Percentiles rank a stretch among this genome's conserved stretches.
Evolutionary conservation across 2,329 filamentous ascomycete genomes (phyloP).

Genomic region (Chaetothyriales sp.): DNA sequence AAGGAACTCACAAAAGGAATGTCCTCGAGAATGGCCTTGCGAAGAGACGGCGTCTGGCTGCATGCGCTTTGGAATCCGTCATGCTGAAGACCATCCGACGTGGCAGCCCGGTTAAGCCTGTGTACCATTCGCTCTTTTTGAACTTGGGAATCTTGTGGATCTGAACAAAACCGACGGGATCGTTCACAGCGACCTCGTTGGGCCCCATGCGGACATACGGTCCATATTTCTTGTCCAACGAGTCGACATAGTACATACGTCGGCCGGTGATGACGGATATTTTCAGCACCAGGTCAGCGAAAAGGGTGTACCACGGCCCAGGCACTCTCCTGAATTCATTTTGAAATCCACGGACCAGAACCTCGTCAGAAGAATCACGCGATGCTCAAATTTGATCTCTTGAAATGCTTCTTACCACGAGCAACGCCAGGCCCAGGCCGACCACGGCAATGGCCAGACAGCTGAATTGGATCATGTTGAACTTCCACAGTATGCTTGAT

Average conservation of each 20-base stretch:
- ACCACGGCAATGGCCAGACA: too few relatives aligned
- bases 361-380: too few relatives aligned
- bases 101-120: slow-evolving; percentile 3
- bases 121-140: slow-evolving; percentile 24
- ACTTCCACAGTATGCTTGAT: too few relatives aligned
- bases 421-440: too few relatives aligned
- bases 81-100: slow-evolving; percentile 31
- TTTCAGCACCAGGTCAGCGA: slow-evolving; percentile 3
- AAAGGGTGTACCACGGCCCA: neutral
- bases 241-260: slow-evolving; percentile 13
- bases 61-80: slow-evolving; percentile 27
- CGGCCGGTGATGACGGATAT: slow-evolving; percentile 1
- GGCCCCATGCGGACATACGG: slow-evolving; percentile 9
- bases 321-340: too few relatives aligned
- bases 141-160: slow-evolving; percentile 25
- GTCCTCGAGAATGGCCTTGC: too few relatives aligned
- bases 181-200: slow-evolving; percentile 25
- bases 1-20: too few relatives aligned
- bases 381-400: too few relatives aligned
- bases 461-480: too few relatives aligned
- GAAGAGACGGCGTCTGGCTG: slow-evolving; percentile 30
- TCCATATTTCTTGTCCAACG: slow-evolving; percentile 22
- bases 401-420: too few relatives aligned
- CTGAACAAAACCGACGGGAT: slow-evolving; percentile 21
- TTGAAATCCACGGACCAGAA: too few relatives aligned